Base-by-base conservation (phyloP, 495 filamentous ascomycete genomes). In the Echria macrotheca region DNA sequence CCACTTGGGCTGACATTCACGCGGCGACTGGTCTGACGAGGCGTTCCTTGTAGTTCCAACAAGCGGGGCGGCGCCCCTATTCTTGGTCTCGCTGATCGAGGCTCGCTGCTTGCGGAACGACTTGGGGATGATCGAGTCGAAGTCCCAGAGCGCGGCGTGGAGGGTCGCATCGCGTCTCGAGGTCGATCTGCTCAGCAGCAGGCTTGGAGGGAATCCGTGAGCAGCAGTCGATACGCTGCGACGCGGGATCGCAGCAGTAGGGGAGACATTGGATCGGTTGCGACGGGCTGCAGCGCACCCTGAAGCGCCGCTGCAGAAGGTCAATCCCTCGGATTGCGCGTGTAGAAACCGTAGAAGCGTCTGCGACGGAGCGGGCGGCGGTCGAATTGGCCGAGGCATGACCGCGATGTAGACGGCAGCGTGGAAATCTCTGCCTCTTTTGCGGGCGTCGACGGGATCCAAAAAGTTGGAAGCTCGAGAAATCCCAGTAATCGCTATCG, bases 261-360 rank as follows among this genome's bases (percentile, higher is more conserved):
- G n/a, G n/a, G n/a, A n/a, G 55, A 18, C 55, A 59, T 59, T 43
- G 47, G 53, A 52, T 35, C 57, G 12, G 17, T 18, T 12, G 45
- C 47, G 51, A n/a, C 44, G 37, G 47, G 14, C 22, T 33, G 21
- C 14, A 40, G 48, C 33, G 37, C 57, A 60, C 24, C 47, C 44
- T 28, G 55, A 35, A 23, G 41, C 35, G 22, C 26, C 8, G 29
- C 33, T 70, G n/a, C 78, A 75, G 54, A 74, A 75, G 37, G 64
- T 67, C 21, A 69, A 24, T n/a, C 70, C 69, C 43, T 81, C 77
- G 45, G 78, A 76, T 56, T 85, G 83, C 26, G 73, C 76, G 47
- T 73, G 75, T 14, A 87, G 69, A 49, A 80, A 86, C 26, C 73
- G 74, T 50, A 87, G 72, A 2, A 85, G 69, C n/a, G 69, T 74